Base-by-base conservation (phyloP, 1,139 yeast species). In the Lizanozyma gosingica region DNA sequence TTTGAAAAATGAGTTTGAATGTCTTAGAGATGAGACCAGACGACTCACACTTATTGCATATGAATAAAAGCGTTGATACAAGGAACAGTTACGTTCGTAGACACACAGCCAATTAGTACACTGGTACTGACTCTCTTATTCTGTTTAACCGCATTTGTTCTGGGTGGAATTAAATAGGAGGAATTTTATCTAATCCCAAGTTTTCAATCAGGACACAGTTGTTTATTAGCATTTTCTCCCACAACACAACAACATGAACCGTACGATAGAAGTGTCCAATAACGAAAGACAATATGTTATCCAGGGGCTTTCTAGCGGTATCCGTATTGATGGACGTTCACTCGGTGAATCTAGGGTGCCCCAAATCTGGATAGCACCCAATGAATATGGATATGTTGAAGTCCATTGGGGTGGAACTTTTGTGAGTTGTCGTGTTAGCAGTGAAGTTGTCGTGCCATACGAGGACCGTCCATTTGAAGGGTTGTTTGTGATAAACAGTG, bases 381-480 rank as follows among this genome's bases (percentile, higher is more conserved):
- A 71, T 8, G 83, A 81, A 45, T 83, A 76, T 53, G 98, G 98
- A 8, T 84, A 79, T 50, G 94, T 83, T 14, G 87, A 85, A 49
- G 78, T 90, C 9, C 63, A 63, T 33, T 70, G 90, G 59, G 97
- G 97, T 1, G 63, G 72, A 22, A 86, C 95, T 3, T 43, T 53
- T 37, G 76, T 92, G 3, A 79, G 85, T 2, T 92, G 83, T 14
- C 73, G 92, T 43, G 80, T 90, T 2, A 80, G 92, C 17, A 84
- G 95, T 16, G 82, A 78, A 43, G 80, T 94, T n/a, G 72, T 78
- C 8, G 74, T 76, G 45, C 98, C 98, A 0, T 83, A 74, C 50
- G 95, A 87, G 41, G 95, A 90, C 51, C 71, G 96, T 40, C 97
- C 97, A 1, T 90, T 86, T 55, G 98, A 94, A 60, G 98, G 98